These are phyloP conservation scores for Phytophthora nicotianae DNA, from an alignment of 352 stramenopile genomes.

Conservation along the genomic window DNA sequence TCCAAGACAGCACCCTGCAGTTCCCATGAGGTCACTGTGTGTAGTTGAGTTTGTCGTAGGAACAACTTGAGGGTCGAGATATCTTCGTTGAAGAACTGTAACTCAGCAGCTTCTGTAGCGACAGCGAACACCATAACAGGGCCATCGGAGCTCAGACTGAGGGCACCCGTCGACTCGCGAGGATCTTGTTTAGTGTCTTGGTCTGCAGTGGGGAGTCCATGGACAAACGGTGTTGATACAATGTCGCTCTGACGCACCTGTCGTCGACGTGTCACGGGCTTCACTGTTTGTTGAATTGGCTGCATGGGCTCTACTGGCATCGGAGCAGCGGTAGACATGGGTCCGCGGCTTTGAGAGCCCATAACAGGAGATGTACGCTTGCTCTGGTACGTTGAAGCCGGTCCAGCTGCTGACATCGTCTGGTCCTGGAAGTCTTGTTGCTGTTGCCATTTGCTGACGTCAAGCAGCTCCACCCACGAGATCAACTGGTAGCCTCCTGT, in stretches of 20 bases:
- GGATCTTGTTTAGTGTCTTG: slow-evolving; percentile 11
- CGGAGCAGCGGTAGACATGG: slow-evolving; percentile 38
- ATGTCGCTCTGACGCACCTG: slow-evolving; percentile 87
- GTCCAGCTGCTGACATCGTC: slow-evolving; percentile 34
- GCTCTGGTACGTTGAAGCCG: slow-evolving; percentile 34
- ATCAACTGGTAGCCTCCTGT: slow-evolving; percentile 80
- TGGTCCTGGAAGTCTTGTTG: slow-evolving; percentile 74
- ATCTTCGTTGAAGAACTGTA: slow-evolving; percentile 87
- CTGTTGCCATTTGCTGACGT: slow-evolving; percentile 84
- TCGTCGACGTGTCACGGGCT: slow-evolving; percentile 62
- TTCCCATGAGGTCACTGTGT: slow-evolving; percentile 47
- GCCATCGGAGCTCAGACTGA: slow-evolving; percentile 68
- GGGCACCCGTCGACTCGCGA: slow-evolving; percentile 48
- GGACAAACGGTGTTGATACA: slow-evolving; percentile 68
- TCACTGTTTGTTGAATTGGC: slow-evolving; percentile 59
- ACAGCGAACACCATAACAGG: slow-evolving; percentile 87
- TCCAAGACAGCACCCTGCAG: slow-evolving; percentile 45
- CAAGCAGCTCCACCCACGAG: slow-evolving; percentile 86
- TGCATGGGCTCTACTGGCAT: slow-evolving; percentile 59
- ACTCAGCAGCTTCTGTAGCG: slow-evolving; percentile 63
- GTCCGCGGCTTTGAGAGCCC: slow-evolving; percentile 61
- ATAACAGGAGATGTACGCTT: slow-evolving; percentile 38
- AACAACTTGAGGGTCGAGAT: slow-evolving; percentile 69
- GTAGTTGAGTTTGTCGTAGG: slow-evolving; percentile 67
- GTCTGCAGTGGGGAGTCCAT: slow-evolving; percentile 27